phyloP scores from a whole-genome alignment of 352 stramenopile species.

The Pythium myriotylum region DNA sequence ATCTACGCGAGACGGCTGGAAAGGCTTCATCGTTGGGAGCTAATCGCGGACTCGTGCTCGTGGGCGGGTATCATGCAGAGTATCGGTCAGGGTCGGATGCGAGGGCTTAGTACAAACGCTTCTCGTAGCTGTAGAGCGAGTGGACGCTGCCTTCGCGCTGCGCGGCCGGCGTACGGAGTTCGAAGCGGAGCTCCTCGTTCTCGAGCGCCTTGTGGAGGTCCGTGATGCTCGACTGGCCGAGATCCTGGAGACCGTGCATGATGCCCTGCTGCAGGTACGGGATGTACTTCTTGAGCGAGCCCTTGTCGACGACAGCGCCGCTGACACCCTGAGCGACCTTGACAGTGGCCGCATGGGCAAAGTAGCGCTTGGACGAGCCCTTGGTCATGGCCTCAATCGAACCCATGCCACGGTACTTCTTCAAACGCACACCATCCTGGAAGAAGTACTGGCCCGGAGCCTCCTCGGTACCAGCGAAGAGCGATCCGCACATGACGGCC shows the following conservation, averaged over 20 bases:
- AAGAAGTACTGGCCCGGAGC: constrained; percentile 99
- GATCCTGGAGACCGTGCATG: constrained; percentile 98
- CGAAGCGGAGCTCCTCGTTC: constrained; percentile 92
- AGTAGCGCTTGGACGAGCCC: constrained; percentile 94
- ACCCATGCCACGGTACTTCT: constrained; percentile 99
- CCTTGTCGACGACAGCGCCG: constrained; percentile 99
- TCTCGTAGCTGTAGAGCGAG: constrained; percentile 98
- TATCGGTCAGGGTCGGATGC: constrained; percentile 1
- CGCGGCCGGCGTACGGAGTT: constrained; percentile 98
- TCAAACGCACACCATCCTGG: constrained; percentile 99
- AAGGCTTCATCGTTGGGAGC: not conserved
- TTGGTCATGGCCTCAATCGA: constrained; percentile 99
- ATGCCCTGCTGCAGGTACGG: constrained; percentile 99
- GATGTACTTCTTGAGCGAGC: constrained; percentile 98
- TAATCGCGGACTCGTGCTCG: not conserved
- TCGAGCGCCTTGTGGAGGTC: constrained; percentile 84
- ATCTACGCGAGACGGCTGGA: constrained; percentile 8
- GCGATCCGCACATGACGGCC: constrained; percentile 99
- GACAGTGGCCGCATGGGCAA: constrained; percentile 88
- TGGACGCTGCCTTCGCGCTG: constrained; percentile 99
- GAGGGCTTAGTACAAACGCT: constrained; percentile 78
- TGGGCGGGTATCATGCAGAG: not conserved
- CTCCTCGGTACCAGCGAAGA: constrained; percentile 99
- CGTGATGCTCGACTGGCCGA: constrained; percentile 92
- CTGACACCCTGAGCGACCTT: constrained; percentile 99